Conservation (phyloP, 1,284 basidiomycete species). For the Trametes polyzona region DNA sequence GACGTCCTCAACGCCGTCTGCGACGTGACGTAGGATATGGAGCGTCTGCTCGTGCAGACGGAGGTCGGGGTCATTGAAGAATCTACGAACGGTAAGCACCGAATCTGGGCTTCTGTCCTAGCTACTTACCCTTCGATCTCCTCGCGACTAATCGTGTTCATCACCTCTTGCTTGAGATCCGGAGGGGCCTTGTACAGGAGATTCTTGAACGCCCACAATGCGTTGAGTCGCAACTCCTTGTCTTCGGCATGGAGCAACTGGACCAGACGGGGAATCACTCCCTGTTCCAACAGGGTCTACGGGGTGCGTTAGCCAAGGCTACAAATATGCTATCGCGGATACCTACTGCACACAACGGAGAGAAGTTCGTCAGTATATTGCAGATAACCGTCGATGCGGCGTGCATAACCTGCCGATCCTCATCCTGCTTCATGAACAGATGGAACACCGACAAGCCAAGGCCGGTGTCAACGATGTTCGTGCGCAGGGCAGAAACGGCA, state of each 20-base stretch:
- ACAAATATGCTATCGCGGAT: not conserved
- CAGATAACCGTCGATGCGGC: conserved; percentile 80
- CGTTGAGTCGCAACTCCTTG: conserved; percentile 62
- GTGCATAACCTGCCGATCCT: conserved; percentile 72
- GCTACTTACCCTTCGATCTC: conserved; percentile 52
- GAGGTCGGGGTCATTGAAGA: conserved; percentile 52
- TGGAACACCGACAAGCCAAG: conserved; percentile 72
- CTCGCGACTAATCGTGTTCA: conserved; percentile 67
- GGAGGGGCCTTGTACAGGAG: conserved; percentile 63
- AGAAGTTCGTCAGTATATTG: conserved; percentile 87
- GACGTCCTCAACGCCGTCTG: conserved; percentile 64
- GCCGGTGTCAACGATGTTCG: conserved; percentile 82
- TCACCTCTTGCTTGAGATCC: conserved; percentile 64
- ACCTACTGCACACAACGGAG: conserved; percentile 74
- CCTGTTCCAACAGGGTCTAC: conserved; percentile 66
- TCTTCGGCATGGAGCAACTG: conserved; percentile 58
- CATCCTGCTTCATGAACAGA: conserved; percentile 55
- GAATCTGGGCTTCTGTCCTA: not conserved
- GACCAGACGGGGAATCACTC: conserved; percentile 66
- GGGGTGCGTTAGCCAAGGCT: conserved; percentile 3
- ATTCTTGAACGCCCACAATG: conserved; percentile 85
- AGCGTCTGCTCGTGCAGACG: conserved; percentile 70
- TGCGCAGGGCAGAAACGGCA: conserved; percentile 77
- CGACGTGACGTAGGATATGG: conserved; percentile 64
- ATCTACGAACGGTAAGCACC: conserved; percentile 36